These are phyloP conservation scores for Phytophthora syringae DNA, from an alignment of 352 stramenopile genomes.

Conservation along the genomic window DNA sequence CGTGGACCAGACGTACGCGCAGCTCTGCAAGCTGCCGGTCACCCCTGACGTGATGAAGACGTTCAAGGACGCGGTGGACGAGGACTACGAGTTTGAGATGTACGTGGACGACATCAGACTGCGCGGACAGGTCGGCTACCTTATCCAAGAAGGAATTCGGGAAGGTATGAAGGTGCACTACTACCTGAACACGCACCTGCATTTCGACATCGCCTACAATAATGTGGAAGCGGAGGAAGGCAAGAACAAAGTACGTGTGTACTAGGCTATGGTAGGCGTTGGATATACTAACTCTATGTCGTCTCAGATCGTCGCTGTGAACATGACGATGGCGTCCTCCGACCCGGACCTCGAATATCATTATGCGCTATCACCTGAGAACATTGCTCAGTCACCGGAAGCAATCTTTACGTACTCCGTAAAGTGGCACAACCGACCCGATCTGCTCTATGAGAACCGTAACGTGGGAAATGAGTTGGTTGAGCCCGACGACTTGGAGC, in stretches of 20 bases:
- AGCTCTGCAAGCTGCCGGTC: conserved; percentile 91
- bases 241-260: conserved; percentile 63
- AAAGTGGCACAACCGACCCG: conserved; percentile 91
- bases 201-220: conserved; percentile 97
- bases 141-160: conserved; percentile 62
- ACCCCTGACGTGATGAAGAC: conserved; percentile 78
- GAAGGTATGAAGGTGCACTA: conserved; percentile 76
- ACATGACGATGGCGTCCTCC: conserved; percentile 67
- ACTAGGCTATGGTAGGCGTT: conserved; percentile 5
- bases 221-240: conserved; percentile 84
- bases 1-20: conserved; percentile 83
- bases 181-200: conserved; percentile 96
- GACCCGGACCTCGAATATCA: conserved; percentile 66
- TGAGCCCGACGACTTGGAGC: conserved; percentile 74
- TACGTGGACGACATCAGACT: conserved; percentile 98
- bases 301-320: conserved; percentile 69
- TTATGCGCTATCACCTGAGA: conserved; percentile 57
- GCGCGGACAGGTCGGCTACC: conserved; percentile 95
- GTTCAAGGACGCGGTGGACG: conserved; percentile 96
- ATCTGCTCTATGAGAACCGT: conserved; percentile 90
- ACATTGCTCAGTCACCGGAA: conserved; percentile 52
- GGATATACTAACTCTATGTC: not conserved
- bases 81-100: conserved; percentile 99
- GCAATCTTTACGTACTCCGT: conserved; percentile 96
- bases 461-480: conserved; percentile 75